These are phyloP conservation scores for Myxozyma udenii DNA, from an alignment of 805 yeast genomes.

Conservation along the genomic window DNA sequence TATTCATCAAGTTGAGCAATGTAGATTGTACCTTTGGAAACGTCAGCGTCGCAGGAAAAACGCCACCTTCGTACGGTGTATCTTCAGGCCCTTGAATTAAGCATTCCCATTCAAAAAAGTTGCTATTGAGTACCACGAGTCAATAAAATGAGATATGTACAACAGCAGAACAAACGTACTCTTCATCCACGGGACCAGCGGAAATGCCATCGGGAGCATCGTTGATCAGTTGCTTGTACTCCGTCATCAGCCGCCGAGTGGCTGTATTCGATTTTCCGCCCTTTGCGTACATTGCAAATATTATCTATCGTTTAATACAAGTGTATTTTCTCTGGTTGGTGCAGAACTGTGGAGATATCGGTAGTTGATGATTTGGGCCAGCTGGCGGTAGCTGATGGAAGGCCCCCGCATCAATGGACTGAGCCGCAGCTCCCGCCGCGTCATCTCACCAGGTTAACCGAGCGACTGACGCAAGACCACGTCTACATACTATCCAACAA, in stretches of 20 bases:
- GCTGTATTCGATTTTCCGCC: slow-evolving; percentile 52
- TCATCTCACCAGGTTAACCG: too few species aligned
- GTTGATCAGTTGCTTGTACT: slow-evolving; percentile 76
- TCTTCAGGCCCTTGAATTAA: slow-evolving; percentile 78
- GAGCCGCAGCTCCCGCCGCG: too few species aligned
- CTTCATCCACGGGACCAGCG: slow-evolving; percentile 83
- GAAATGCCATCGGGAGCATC: slow-evolving; percentile 94
- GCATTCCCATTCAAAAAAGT: slow-evolving; percentile 80
- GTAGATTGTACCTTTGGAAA: slow-evolving; percentile 50
- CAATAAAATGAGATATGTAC: not conserved
- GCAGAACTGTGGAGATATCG: not conserved
- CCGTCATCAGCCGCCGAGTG: slow-evolving; percentile 80
- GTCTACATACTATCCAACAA: too few species aligned
- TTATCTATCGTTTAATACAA: not conserved
- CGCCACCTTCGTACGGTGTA: slow-evolving; percentile 82
- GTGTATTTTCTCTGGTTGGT: not conserved
- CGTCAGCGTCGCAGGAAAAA: slow-evolving; percentile 69
- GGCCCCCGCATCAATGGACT: too few species aligned
- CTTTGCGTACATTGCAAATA: slow-evolving; percentile 8
- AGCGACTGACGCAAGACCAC: too few species aligned
- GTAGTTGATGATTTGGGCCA: not conserved
- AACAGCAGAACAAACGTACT: slow-evolving; percentile 34
- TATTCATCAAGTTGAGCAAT: not conserved
- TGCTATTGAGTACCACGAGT: slow-evolving; percentile 4
- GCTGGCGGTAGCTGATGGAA: not conserved